Evolutionary conservation across 108 stramenopile species (phyloP).

Genomic region (Pseudonitzschia delicatissima): DNA sequence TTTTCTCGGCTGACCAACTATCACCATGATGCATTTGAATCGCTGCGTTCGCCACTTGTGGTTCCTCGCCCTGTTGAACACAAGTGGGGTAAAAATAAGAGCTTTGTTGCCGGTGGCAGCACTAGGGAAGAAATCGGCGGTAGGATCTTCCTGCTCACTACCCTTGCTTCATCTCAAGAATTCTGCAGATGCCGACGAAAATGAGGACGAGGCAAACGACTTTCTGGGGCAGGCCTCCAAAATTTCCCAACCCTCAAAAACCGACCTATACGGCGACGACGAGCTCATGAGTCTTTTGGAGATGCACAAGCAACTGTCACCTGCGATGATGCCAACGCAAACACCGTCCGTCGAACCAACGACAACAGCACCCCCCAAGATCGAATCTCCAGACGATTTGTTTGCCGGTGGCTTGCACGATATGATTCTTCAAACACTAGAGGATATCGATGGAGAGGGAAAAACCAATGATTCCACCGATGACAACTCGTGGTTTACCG

Average conservation of each 20-base stretch:
- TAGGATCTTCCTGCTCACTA: too few relatives aligned
- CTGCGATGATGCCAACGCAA: neutral
- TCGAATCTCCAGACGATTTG: conserved; percentile 16
- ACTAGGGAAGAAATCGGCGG: too few relatives aligned
- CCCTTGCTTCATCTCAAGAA: too few relatives aligned
- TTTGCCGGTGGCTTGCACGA: conserved; percentile 49
- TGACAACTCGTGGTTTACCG: conserved; percentile 18
- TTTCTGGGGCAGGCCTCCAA: neutral
- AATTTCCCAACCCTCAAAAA: conserved; percentile 38
- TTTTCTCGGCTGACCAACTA: too few relatives aligned
- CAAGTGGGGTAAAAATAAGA: too few relatives aligned
- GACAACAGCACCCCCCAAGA: neutral
- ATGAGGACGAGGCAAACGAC: too few relatives aligned
- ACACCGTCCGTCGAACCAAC: neutral
- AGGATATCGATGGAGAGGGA: conserved; percentile 18
- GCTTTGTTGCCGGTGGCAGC: too few relatives aligned
- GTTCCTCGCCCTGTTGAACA: too few relatives aligned
- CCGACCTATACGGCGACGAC: conserved; percentile 66
- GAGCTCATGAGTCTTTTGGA: conserved; percentile 56
- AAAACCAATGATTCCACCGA: conserved; percentile 2
- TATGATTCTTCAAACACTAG: conserved; percentile 52
- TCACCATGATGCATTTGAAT: too few relatives aligned
- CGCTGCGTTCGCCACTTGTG: too few relatives aligned
- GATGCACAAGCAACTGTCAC: conserved; percentile 45
- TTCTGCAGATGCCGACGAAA: too few relatives aligned